phyloP scores from a whole-genome alignment of 768 basidiomycete genomes.

The Lyophyllum atratum region DNA sequence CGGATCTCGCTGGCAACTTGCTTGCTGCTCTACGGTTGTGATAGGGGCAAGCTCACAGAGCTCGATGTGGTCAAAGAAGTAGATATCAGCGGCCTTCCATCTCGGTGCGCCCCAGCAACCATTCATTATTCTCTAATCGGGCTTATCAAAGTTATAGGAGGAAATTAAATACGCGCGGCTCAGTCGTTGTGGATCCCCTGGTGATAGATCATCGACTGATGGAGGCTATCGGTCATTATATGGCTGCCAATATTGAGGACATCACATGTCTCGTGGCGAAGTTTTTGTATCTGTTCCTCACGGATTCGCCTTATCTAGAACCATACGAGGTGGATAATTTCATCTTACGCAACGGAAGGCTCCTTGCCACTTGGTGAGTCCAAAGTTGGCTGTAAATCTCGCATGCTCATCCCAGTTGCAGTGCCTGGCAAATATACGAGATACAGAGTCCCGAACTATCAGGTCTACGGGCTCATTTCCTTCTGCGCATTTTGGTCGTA shows the following conservation, averaged over 20 bases:
- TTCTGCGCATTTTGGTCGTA: slow-evolving; percentile 62
- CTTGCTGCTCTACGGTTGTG: slow-evolving; percentile 68
- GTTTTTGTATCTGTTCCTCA: slow-evolving; percentile 63
- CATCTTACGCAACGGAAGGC: slow-evolving; percentile 58
- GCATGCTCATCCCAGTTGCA: slow-evolving; percentile 25
- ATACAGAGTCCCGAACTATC: slow-evolving; percentile 59
- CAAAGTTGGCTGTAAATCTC: background rate
- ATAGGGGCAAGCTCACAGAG: slow-evolving; percentile 45
- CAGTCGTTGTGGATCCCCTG: slow-evolving; percentile 56
- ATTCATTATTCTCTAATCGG: background rate
- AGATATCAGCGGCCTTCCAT: slow-evolving; percentile 54
- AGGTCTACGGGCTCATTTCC: slow-evolving; percentile 51
- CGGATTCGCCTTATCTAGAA: slow-evolving; percentile 61
- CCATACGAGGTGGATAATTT: slow-evolving; percentile 75
- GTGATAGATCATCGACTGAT: slow-evolving; percentile 60
- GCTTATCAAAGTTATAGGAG: slow-evolving; percentile 37
- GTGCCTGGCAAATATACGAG: slow-evolving; percentile 70
- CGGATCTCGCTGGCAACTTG: slow-evolving; percentile 62
- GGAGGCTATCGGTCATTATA: slow-evolving; percentile 51
- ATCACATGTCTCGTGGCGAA: slow-evolving; percentile 56
- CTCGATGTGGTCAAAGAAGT: slow-evolving; percentile 47
- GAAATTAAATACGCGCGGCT: slow-evolving; percentile 43
- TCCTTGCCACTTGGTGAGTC: slow-evolving; percentile 62
- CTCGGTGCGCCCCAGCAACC: slow-evolving; percentile 44
- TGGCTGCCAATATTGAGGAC: slow-evolving; percentile 48